Conservation (phyloP, 139 green algal species). For the Chlamydomonas sp. region DNA sequence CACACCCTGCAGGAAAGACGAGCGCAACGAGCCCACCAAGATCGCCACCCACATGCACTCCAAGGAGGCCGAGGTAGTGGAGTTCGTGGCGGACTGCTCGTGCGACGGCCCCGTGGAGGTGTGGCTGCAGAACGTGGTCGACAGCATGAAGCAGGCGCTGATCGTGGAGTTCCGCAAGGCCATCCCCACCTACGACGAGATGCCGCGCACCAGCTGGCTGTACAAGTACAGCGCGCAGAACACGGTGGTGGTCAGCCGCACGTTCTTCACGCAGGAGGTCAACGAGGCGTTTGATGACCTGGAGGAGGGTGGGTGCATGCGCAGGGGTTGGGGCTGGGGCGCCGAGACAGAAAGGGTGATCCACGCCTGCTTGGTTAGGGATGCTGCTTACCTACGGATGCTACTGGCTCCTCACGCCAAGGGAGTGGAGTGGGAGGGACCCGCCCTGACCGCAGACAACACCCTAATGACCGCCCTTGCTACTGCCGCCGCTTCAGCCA, state of each 20-base stretch:
- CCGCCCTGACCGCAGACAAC: too few species aligned
- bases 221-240: conserved; percentile 88
- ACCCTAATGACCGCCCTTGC: too few species aligned
- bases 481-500: too few species aligned
- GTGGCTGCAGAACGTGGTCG: conserved; percentile 85
- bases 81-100: conserved; percentile 75
- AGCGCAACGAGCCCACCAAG: conserved; percentile 70
- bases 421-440: too few species aligned
- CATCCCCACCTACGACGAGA: conserved; percentile 90
- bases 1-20: conserved; percentile 48
- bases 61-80: conserved; percentile 87
- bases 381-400: too few species aligned
- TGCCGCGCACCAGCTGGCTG: conserved; percentile 85
- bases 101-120: conserved; percentile 86
- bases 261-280: conserved; percentile 92
- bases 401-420: too few species aligned
- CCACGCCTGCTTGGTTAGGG: too few species aligned
- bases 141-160: conserved; percentile 81
- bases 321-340: background rate
- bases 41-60: conserved; percentile 86
- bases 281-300: conserved; percentile 92
- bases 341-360: too few species aligned
- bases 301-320: conserved; percentile 70
- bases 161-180: conserved; percentile 77
- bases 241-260: conserved; percentile 85